Evolutionary conservation across 352 stramenopile species (phyloP).

Genomic region (Phytophthora pistaciae): DNA sequence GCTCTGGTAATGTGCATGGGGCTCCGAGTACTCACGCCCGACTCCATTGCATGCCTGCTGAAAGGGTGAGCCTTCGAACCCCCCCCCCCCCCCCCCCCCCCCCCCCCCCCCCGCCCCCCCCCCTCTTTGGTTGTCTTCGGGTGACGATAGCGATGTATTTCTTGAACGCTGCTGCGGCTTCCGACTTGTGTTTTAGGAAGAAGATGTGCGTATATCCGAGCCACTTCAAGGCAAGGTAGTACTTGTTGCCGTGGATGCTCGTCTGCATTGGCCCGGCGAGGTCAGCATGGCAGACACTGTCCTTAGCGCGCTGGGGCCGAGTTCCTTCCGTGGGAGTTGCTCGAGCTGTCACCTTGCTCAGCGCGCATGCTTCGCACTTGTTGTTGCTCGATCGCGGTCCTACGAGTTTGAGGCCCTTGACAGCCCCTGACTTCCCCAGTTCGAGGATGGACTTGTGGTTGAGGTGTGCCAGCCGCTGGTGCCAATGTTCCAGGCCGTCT

Average conservation of each 20-base stretch:
- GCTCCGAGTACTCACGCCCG: slow-evolving; percentile 11
- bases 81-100: no score
- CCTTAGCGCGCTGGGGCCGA: slow-evolving; percentile 1
- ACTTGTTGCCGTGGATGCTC: no score
- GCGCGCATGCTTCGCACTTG: background rate
- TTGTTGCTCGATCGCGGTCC: no score
- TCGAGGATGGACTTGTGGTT: background rate
- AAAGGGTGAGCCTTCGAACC: slow-evolving; percentile 7
- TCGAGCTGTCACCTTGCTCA: background rate
- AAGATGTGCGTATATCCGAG: slow-evolving; percentile 7
- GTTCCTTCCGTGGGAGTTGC: background rate
- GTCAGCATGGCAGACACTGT: slow-evolving; percentile 10
- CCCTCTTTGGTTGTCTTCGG: no score
- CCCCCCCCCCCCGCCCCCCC: no score
- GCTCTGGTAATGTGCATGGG: slow-evolving; percentile 13
- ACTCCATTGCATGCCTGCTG: background rate
- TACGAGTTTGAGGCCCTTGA: background rate
- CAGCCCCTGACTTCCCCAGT: background rate
- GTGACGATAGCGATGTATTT: background rate
- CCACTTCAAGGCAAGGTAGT: slow-evolving; percentile 13
- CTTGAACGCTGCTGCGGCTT: background rate
- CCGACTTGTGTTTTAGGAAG: slow-evolving; percentile 6
- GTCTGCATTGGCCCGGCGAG: slow-evolving; percentile 4
- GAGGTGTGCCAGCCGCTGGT: background rate
- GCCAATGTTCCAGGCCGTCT: slow-evolving; percentile 10